phyloP scores from a whole-genome alignment of 2,329 filamentous ascomycete species.

The Cladophialophora immunda region DNA sequence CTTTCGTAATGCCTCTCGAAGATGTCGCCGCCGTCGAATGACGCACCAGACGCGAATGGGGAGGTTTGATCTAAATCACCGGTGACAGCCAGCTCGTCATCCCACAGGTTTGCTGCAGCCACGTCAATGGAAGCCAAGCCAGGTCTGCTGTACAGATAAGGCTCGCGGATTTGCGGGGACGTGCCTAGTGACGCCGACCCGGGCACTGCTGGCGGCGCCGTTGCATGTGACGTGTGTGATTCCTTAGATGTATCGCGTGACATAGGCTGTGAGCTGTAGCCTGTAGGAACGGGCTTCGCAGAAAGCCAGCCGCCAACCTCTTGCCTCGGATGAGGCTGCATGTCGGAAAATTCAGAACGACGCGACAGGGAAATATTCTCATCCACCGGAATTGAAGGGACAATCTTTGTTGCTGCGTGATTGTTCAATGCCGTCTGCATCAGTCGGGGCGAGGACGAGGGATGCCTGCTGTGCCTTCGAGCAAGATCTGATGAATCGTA shows the following conservation, averaged over 20 bases:
- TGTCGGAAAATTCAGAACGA: neutral
- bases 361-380: conserved; percentile 34
- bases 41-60: neutral
- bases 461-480: conserved; percentile 24
- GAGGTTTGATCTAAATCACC: conserved; percentile 6
- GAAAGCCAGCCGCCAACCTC: conserved; percentile 22
- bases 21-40: conserved; percentile 6
- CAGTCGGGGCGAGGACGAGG: conserved; percentile 36
- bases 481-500: conserved; percentile 8
- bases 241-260: conserved; percentile 42
- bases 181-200: conserved; percentile 26
- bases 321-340: conserved; percentile 14
- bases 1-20: conserved; percentile 24
- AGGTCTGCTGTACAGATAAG: conserved; percentile 30
- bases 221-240: conserved; percentile 41
- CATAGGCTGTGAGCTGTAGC: conserved; percentile 45
- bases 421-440: conserved; percentile 35
- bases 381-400: conserved; percentile 23
- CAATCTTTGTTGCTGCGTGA: conserved; percentile 21
- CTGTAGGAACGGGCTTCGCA: conserved; percentile 31
- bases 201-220: conserved; percentile 36
- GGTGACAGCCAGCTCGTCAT: neutral
- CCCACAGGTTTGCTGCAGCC: conserved; percentile 27
- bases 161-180: conserved; percentile 31
- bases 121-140: conserved; percentile 30